Conservation (phyloP, 2,329 filamentous ascomycete species). For the Fusarium transvaalense region DNA sequence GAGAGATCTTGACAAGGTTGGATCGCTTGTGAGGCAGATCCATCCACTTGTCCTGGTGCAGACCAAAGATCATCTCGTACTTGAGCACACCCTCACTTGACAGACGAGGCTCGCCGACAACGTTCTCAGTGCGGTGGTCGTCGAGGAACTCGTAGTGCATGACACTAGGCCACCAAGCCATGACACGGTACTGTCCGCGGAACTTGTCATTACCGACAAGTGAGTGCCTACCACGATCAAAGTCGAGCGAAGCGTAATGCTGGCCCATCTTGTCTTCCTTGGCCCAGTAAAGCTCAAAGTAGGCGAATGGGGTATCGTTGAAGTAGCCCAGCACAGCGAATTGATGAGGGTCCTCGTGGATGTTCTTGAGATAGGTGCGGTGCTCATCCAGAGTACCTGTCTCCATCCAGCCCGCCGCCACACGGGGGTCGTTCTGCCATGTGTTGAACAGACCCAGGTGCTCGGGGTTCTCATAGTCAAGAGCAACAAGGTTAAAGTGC, state of each 20-base stretch:
- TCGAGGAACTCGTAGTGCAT: slow-evolving; percentile 74
- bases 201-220: slow-evolving; percentile 70
- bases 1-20: slow-evolving; percentile 72
- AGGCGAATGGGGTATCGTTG: slow-evolving; percentile 76
- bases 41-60: slow-evolving; percentile 78
- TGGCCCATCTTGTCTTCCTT: slow-evolving; percentile 68
- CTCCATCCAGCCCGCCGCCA: slow-evolving; percentile 81
- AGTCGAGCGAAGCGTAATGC: slow-evolving; percentile 68
- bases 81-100: slow-evolving; percentile 76
- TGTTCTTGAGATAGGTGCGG: slow-evolving; percentile 73
- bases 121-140: slow-evolving; percentile 67
- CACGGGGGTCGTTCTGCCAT: slow-evolving; percentile 85
- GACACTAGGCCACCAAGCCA: slow-evolving; percentile 71
- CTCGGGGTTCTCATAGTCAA: slow-evolving; percentile 71
- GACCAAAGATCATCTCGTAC: slow-evolving; percentile 80
- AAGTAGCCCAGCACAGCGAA: slow-evolving; percentile 76
- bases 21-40: slow-evolving; percentile 79
- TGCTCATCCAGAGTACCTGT: slow-evolving; percentile 80
- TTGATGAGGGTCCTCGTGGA: slow-evolving; percentile 77
- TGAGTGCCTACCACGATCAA: slow-evolving; percentile 69
- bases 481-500: slow-evolving; percentile 77
- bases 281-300: slow-evolving; percentile 74
- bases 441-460: slow-evolving; percentile 77
- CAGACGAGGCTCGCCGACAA: slow-evolving; percentile 78
- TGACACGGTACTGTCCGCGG: slow-evolving; percentile 70